Evolutionary conservation across 2,329 filamentous ascomycete genomes (phyloP).

Genomic region (Metarhizium album): DNA sequence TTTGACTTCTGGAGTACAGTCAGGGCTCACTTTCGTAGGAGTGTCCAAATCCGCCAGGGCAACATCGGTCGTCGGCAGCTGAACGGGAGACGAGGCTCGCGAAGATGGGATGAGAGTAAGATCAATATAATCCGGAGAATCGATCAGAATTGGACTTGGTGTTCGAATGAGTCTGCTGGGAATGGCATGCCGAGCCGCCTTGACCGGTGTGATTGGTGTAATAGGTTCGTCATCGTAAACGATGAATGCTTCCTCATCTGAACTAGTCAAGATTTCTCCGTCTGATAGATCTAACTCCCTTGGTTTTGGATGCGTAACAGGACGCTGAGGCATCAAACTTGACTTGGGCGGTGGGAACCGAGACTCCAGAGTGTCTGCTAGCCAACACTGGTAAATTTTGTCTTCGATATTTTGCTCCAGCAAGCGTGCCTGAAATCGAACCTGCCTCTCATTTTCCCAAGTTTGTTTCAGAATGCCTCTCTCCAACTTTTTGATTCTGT

Average conservation of each 20-base stretch:
- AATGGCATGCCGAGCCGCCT: background rate
- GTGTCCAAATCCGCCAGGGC: constrained; percentile 14
- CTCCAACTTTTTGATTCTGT: constrained; percentile 45
- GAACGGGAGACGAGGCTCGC: constrained; percentile 8
- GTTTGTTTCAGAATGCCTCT: constrained; percentile 38
- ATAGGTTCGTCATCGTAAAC: constrained; percentile 15
- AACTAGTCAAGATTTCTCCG: constrained; percentile 36
- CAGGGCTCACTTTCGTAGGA: constrained; percentile 8
- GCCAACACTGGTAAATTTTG: constrained; percentile 42
- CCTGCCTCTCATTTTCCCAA: constrained; percentile 41
- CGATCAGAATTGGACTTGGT: constrained; percentile 8
- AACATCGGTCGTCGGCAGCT: background rate
- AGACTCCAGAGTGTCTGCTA: constrained; percentile 33
- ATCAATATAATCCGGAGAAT: constrained; percentile 17
- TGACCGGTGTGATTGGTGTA: background rate
- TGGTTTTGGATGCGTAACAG: constrained; percentile 1
- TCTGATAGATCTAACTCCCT: constrained; percentile 21
- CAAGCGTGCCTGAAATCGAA: constrained; percentile 36
- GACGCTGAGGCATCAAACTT: constrained; percentile 12
- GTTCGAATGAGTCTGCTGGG: background rate
- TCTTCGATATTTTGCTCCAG: constrained; percentile 37
- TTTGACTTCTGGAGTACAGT: background rate
- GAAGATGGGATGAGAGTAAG: constrained; percentile 17
- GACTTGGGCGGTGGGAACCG: constrained; percentile 28
- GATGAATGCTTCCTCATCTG: constrained; percentile 42